Percentiles rank a stretch among this genome's conserved stretches.
Conservation (phyloP, 441 rosid species). For the Theobroma grandiflorum region DNA sequence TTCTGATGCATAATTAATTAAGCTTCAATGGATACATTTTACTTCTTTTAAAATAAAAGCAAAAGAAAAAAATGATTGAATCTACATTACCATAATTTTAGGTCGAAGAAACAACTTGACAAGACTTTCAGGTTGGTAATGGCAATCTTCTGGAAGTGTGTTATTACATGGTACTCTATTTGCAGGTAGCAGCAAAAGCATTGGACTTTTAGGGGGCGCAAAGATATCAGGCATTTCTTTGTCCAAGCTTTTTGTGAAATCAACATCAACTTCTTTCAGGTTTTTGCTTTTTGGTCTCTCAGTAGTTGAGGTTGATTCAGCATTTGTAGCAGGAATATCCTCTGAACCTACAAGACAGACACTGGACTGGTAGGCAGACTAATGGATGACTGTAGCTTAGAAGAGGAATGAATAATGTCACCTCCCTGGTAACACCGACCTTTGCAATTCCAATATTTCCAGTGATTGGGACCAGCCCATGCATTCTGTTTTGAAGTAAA, state of each 20-base stretch:
- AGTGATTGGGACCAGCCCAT: constrained; percentile 49
- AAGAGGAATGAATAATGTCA: constrained; percentile 11
- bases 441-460: constrained; percentile 42
- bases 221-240: constrained; percentile 36
- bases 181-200: constrained; percentile 36
- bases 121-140: constrained; percentile 46
- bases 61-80: background rate
- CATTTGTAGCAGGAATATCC: constrained; percentile 31
- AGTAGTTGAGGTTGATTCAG: constrained; percentile 31
- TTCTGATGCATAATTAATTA: background rate
- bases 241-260: constrained; percentile 36
- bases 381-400: background rate
- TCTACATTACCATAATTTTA: constrained; percentile 31
- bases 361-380: background rate
- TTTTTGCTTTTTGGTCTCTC: constrained; percentile 36
- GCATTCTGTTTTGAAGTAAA: constrained; percentile 35
- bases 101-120: constrained; percentile 49
- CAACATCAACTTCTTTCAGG: constrained; percentile 31
- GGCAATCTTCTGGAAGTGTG: constrained; percentile 47
- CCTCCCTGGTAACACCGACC: constrained; percentile 18
- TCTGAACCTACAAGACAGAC: constrained; percentile 26
- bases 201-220: constrained; percentile 39
- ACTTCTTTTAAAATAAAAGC: background rate
- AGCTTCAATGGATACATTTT: background rate
- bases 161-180: constrained; percentile 34